A percentile compares a stretch with the other conserved stretches of the same genome.
These are phyloP conservation scores for Aspergillus leporis DNA, from an alignment of 495 filamentous ascomycete species.

Conservation along the genomic window DNA sequence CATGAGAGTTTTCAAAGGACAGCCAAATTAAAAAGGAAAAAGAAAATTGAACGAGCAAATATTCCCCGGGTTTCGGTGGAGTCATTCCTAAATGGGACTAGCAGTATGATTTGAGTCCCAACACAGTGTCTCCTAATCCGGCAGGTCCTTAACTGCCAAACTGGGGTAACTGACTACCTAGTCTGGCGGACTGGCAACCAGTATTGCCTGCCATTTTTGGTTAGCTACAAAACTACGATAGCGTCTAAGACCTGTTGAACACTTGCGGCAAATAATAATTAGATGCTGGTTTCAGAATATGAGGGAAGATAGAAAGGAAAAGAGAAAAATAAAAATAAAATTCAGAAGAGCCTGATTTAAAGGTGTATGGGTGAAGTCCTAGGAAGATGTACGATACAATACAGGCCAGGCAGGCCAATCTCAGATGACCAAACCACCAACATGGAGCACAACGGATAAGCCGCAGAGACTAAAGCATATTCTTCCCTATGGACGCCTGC, in stretches of 20 bases:
- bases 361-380: not conserved
- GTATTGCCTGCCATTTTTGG: not conserved
- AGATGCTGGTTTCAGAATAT: not conserved
- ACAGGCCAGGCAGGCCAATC: not conserved
- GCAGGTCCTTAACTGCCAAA: conserved; percentile 30
- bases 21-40: not conserved
- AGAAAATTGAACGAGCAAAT: not conserved
- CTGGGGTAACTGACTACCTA: conserved; percentile 10
- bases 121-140: conserved; percentile 24
- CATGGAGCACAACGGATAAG: conserved; percentile 12
- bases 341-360: not conserved
- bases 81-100: conserved; percentile 12
- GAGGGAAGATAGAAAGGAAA: not conserved
- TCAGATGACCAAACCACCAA: conserved; percentile 9
- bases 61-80: conserved; percentile 14
- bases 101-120: conserved; percentile 11
- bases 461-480: conserved; percentile 15
- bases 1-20: not conserved
- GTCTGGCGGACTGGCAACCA: too few relatives aligned
- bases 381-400: not conserved
- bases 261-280: not conserved
- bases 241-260: not conserved
- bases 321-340: not conserved
- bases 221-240: not conserved
- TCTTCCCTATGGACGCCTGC: conserved; percentile 3